Base-by-base conservation (phyloP, 148 eudicot species). In the Agrostemma githago region DNA sequence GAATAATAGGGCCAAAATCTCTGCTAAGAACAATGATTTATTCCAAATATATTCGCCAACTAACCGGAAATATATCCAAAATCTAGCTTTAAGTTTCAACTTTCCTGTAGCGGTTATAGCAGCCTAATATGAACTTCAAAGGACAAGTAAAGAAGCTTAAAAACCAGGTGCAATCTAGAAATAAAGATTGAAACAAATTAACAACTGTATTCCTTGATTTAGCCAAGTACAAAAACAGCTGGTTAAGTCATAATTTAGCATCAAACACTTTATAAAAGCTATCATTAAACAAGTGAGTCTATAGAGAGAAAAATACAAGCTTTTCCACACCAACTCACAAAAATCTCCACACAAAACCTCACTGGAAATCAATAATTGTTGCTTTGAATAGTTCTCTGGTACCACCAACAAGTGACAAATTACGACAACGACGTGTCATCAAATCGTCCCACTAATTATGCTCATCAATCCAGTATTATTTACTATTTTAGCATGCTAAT, bases 311-410 rank as follows among this genome's bases (percentile, higher is more conserved):
- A 70, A 21, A 51, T 21, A 70, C 72, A 58, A 58, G 20, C 42
- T 70, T 51, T 70, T 21, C n/a, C 72, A 53, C 4, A 68, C 26
- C 72, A 56, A 68, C 72, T 46, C 39, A 68, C 21, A 21, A 68
- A 43, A 68, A 43, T 8, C 2, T 17, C 57, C 39, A 68, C 59
- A 68, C 40, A 51, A 5, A 34, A 68, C 57, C 57, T 68, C 71
- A 43, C 71, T 43, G n/a, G 53, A 44, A 44, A 68, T 43, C 71
- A 44, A 68, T 68, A 44, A 68, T 68, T 68, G 57, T 20, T 19
- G 57, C 34, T 70, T 70, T 4, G 72, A 51, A 70, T 70, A 51
- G 60, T 70, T 70, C 4, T 51, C 17, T 70, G 60, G 72, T 70
- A 51, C 72, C 72, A 70, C 72, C 41, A 70, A 20, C 42, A 51